phyloP scores from a whole-genome alignment of 2,329 filamentous ascomycete species.

The Fusarium pseudograminearum region DNA sequence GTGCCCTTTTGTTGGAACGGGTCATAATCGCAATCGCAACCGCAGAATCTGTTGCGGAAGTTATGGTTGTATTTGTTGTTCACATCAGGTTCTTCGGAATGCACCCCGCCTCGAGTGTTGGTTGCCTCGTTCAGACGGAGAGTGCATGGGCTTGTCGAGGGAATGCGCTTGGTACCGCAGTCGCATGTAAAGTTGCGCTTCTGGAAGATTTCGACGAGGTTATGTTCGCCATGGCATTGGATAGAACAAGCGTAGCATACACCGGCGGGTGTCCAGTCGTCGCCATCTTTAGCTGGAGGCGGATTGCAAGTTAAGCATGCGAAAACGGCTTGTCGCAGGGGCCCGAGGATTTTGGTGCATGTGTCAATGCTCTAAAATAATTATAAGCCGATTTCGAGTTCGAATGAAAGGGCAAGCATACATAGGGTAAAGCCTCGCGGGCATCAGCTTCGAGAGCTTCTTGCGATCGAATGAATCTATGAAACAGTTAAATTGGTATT shows the following conservation, averaged over 20 bases:
- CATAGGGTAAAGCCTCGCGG: slow-evolving; percentile 93
- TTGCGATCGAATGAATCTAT: slow-evolving; percentile 87
- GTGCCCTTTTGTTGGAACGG: slow-evolving; percentile 91
- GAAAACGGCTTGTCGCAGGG: slow-evolving; percentile 88
- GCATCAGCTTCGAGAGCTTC: slow-evolving; percentile 94
- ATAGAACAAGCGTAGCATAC: slow-evolving; percentile 98
- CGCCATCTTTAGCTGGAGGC: slow-evolving; percentile 71
- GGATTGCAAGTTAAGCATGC: slow-evolving; percentile 96
- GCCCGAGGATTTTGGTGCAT: slow-evolving; percentile 90
- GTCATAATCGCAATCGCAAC: slow-evolving; percentile 89
- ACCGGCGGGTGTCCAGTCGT: slow-evolving; percentile 71
- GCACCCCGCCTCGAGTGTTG: slow-evolving; percentile 80
- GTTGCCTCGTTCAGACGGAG: slow-evolving; percentile 79
- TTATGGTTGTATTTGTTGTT: slow-evolving; percentile 96
- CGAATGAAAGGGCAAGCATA: slow-evolving; percentile 57
- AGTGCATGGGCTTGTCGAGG: slow-evolving; percentile 76
- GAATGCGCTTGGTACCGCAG: slow-evolving; percentile 88
- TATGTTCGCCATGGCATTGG: slow-evolving; percentile 95
- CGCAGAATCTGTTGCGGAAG: slow-evolving; percentile 92
- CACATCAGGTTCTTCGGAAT: slow-evolving; percentile 76
- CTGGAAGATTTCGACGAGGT: slow-evolving; percentile 92
- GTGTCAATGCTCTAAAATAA: slow-evolving; percentile 82
- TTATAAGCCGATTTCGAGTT: slow-evolving; percentile 37
- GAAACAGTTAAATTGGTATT: slow-evolving; percentile 2
- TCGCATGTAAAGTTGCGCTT: slow-evolving; percentile 98